A percentile compares a stretch with the other conserved stretches of the same genome.
Conservation (phyloP, 345 rosid species). For the Rhizophora apiculata region DNA sequence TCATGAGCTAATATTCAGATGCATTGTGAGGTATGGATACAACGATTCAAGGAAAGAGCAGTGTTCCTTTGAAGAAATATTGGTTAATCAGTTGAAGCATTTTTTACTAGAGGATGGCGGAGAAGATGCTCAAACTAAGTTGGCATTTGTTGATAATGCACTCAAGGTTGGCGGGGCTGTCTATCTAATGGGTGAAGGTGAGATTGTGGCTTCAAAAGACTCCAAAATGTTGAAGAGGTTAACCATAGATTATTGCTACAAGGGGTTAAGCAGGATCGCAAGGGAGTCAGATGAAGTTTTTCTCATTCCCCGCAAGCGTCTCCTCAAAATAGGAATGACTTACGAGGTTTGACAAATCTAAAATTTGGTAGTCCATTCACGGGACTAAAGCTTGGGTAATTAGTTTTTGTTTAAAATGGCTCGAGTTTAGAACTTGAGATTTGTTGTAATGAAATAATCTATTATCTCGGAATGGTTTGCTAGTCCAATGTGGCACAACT, state of each 20-base stretch:
- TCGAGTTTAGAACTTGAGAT: too few relatives aligned
- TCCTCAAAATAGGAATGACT: conserved; percentile 64
- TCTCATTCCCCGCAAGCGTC: conserved; percentile 44
- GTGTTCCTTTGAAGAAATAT: too few relatives aligned
- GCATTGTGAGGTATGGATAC: conserved; percentile 71
- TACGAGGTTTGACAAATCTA: conserved; percentile 30
- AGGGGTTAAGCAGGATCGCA: conserved; percentile 40
- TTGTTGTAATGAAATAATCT: too few relatives aligned
- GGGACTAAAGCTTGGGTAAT: too few relatives aligned
- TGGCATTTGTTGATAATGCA: conserved; percentile 9
- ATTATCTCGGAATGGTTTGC: too few relatives aligned
- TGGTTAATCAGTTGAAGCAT: too few relatives aligned
- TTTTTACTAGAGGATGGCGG: background rate
- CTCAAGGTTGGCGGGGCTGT: conserved; percentile 42
- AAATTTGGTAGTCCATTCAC: too few relatives aligned
- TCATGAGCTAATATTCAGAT: conserved; percentile 55
- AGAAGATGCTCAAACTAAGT: background rate
- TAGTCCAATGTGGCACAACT: too few relatives aligned
- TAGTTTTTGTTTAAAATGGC: too few relatives aligned
- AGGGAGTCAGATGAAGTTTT: conserved; percentile 36
- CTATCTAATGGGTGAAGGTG: conserved; percentile 47
- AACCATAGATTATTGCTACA: conserved; percentile 35
- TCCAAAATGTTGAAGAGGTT: conserved; percentile 35
- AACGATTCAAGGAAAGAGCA: conserved; percentile 38
- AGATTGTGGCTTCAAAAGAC: conserved; percentile 35